phyloP scores from a whole-genome alignment of 768 basidiomycete genomes.

The Tricholoma terreum region DNA sequence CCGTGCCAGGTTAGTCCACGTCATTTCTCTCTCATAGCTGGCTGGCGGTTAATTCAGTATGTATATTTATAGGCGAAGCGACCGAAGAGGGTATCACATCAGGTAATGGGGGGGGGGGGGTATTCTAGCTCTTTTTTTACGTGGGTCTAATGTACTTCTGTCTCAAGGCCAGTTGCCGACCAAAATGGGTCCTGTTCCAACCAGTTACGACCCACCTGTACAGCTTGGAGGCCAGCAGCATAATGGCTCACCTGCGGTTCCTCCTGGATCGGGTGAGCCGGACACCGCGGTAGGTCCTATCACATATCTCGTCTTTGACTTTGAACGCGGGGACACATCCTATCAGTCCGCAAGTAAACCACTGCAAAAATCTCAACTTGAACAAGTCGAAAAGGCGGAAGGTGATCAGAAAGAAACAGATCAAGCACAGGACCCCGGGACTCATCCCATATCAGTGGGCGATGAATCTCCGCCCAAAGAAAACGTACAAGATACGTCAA shows the following conservation, averaged over 20 bases:
- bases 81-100: not conserved
- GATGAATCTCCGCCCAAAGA: not conserved
- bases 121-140: not conserved
- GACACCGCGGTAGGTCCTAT: not conserved
- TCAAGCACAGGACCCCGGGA: no score
- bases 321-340: not conserved
- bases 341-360: not conserved
- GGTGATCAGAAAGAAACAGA: not conserved
- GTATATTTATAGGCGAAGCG: not conserved
- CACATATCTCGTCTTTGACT: not conserved
- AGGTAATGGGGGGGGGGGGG: not conserved
- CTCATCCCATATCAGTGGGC: not conserved
- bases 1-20: constrained; percentile 1
- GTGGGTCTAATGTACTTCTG: not conserved
- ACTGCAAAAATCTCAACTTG: not conserved
- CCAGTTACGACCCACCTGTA: not conserved
- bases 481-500: not conserved
- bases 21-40: no score
- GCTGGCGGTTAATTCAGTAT: not conserved
- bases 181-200: not conserved
- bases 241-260: not conserved
- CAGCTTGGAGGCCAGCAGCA: not conserved
- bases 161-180: not conserved
- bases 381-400: not conserved
- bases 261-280: not conserved